Base-by-base conservation (phyloP, 495 filamentous ascomycete species). In the Podospora appendiculata region DNA sequence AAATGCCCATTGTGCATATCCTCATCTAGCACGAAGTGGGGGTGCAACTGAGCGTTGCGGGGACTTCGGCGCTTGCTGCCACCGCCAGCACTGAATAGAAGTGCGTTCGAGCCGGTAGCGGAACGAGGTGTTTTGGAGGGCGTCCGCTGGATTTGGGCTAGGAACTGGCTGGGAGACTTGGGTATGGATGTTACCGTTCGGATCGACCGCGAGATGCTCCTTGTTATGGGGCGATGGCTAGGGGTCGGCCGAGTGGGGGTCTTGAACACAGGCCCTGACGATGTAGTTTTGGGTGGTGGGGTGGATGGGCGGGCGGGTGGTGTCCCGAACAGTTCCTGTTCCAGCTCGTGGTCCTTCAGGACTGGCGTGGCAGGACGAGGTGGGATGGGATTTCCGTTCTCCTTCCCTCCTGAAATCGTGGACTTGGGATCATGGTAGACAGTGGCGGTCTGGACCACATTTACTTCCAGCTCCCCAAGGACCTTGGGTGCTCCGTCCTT, bases 401-500 rank as follows among this genome's bases (percentile, higher is more conserved):
- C 75, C 54, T 78, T 75, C 16, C 69, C 69, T 32, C 12, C 14
- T 9, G 8, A 2, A n/a, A 59, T 52, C 18, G 60, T 53, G 50
- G 70, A 61, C 60, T 74, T 74, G n/a, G 57, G 48, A 40, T 64
- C 62, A 6, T 62, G 58, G 25, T 51, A 58, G 16, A 65, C 64
- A 0, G 69, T 52, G n/a, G 56, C 52, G 16, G 65, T 73, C 33
- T 79, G 78, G 39, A 79, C 75, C 45, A 74, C 70, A 60, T 85
- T 88, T 45, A 80, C 63, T 36, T 70, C 60, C 32, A 83, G 74
- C 54, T 82, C 72, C 60, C 78, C 79, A 42, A 84, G 70, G 55
- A 78, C 70, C 60, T 78, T 85, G 58, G 79, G 66, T 48, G 73
- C 68, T 16, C 78, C 75, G 43, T 82, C 80, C 57, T 82, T 82